Percentiles rank a stretch among this genome's conserved stretches.
Evolutionary conservation across 208 protist genomes (phyloP).

Genomic region (Acanthamoeba triangularis): DNA sequence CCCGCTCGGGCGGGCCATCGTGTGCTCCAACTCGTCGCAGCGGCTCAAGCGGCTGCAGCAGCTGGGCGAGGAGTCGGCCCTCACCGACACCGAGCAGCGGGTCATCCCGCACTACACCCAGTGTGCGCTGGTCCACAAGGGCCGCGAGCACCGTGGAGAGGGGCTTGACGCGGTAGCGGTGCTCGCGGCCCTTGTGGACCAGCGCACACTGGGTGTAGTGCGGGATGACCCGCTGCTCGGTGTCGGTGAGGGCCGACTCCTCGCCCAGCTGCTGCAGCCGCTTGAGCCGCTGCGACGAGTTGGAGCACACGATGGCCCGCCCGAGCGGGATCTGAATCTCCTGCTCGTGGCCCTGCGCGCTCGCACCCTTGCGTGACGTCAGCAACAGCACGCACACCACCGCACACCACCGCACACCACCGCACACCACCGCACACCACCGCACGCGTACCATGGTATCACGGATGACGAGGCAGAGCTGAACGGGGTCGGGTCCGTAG

Average conservation of each 20-base stretch:
- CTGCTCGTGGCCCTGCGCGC: background rate
- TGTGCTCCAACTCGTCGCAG: slow-evolving; percentile 55
- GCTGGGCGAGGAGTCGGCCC: slow-evolving; percentile 14
- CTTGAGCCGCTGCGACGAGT: slow-evolving; percentile 45
- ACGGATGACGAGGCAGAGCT: slow-evolving; percentile 37
- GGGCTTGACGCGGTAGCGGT: slow-evolving; percentile 43
- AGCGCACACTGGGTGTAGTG: slow-evolving; percentile 49
- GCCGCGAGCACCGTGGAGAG: slow-evolving; percentile 7
- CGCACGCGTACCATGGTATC: background rate
- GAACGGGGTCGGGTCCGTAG: slow-evolving; percentile 14
- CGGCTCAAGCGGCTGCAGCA: slow-evolving; percentile 47
- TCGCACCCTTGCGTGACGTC: background rate
- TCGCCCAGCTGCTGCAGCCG: slow-evolving; percentile 51
- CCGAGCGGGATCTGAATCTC: slow-evolving; percentile 20
- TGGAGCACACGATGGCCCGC: slow-evolving; percentile 20
- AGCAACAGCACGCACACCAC: background rate
- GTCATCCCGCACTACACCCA: slow-evolving; percentile 57
- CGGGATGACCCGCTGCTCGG: slow-evolving; percentile 51
- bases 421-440: background rate
- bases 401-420: background rate
- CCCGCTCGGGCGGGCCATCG: background rate
- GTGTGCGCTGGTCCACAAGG: slow-evolving; percentile 45
- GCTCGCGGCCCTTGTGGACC: slow-evolving; percentile 46
- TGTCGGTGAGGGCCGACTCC: slow-evolving; percentile 8
- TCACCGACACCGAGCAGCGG: slow-evolving; percentile 45